Base-by-base conservation (phyloP, 768 basidiomycete genomes). In the Russula griseocarnosa region DNA sequence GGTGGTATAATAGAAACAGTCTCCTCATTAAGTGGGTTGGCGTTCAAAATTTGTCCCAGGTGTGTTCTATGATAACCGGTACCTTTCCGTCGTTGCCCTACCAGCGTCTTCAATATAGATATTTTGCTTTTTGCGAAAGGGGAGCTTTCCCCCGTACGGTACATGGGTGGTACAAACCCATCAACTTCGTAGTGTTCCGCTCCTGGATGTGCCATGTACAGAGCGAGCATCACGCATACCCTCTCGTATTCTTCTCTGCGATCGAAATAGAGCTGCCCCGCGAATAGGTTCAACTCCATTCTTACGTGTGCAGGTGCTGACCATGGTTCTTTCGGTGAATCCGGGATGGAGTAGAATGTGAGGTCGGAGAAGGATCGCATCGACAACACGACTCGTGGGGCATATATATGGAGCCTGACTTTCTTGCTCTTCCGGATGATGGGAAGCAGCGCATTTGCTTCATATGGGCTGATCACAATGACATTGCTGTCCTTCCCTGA, bases 71-170 rank as follows among this genome's bases (percentile, higher is more conserved):
- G 18, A 38, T 58, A 63, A 7, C 62, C 50, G 50, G 58, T 63
- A 11, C 62, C 62, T 36, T 63, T 63, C 62, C 62, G 20, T 36
- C 57, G 36, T 30, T 58, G 30, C 14, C 34, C 62, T 32, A 52
- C 20, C 24, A 63, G 22, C 18, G 36, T 36, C 56, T 44, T 51
- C 34, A 63, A 50, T 6, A 30, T 9, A 11, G 38, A 18, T 28
- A 58, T 51, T 57, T 49, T 57, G 47, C 55, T 47, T 47, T 47
- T 47, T n/a, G 46, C 46, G 10, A 47, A 47, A 47, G 46, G 46
- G 46, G 46, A 47, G 40, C 26, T 50, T 51, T 6, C 10, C n/a
- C 51, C 51, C 7, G 60, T 60, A 3, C 60, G 60, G 30, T 60
- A 38, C 22, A 11, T 18, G 4, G 60, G 51, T 11, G 38, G 50